phyloP scores from a whole-genome alignment of 1,284 basidiomycete genomes.

The Exobasidium rhododendri region DNA sequence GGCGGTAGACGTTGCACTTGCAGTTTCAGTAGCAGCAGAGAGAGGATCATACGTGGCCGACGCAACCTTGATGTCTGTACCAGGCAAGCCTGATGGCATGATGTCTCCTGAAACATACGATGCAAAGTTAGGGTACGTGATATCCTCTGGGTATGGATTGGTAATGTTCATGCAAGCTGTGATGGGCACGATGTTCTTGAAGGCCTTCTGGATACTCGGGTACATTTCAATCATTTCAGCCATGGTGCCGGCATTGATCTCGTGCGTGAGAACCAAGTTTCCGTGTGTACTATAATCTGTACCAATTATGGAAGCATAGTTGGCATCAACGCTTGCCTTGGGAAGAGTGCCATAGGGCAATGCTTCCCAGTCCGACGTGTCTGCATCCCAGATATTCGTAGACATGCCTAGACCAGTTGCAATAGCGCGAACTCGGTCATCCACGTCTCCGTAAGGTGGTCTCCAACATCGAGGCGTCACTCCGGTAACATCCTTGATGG shows the following conservation, averaged over 20 bases:
- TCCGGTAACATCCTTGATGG: conserved; percentile 58
- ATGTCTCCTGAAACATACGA: conserved; percentile 21
- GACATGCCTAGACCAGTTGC: conserved; percentile 58
- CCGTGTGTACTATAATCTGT: conserved; percentile 23
- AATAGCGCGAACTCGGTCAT: conserved; percentile 59
- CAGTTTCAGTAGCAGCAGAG: background rate
- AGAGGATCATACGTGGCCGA: conserved; percentile 6
- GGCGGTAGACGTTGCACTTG: background rate
- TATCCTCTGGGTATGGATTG: conserved; percentile 23
- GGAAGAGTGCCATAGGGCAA: conserved; percentile 48
- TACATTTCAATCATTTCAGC: conserved; percentile 41
- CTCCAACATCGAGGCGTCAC: conserved; percentile 58
- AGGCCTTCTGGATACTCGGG: conserved; percentile 37
- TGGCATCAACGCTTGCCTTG: conserved; percentile 46
- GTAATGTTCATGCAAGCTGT: conserved; percentile 50
- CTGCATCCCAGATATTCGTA: conserved; percentile 58
- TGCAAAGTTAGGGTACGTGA: conserved; percentile 23
- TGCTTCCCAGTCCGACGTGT: conserved; percentile 55
- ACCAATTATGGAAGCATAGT: conserved; percentile 51
- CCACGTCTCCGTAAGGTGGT: conserved; percentile 58
- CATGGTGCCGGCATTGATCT: conserved; percentile 51
- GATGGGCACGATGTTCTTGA: conserved; percentile 51
- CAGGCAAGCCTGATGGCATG: conserved; percentile 37
- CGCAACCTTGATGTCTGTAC: conserved; percentile 25
- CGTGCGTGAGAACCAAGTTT: conserved; percentile 51